phyloP scores from a whole-genome alignment of 768 basidiomycete genomes.

The Serpula lacrymans region DNA sequence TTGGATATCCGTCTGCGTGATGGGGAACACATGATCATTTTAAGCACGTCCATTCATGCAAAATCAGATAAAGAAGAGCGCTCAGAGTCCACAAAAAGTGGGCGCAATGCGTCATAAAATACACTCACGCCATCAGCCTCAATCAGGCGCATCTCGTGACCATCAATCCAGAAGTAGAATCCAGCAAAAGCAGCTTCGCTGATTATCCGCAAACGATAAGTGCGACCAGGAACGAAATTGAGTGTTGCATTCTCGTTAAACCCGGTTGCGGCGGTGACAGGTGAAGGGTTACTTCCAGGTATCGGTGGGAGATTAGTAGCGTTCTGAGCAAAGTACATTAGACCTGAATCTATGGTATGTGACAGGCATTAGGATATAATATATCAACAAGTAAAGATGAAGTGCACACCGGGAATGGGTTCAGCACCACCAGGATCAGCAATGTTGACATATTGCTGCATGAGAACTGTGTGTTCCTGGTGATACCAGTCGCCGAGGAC shows the following conservation, averaged over 20 bases:
- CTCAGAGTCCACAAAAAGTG: background rate
- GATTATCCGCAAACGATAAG: conserved; percentile 78
- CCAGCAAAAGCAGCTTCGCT: conserved; percentile 70
- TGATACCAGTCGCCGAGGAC: conserved; percentile 89
- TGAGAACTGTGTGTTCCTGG: conserved; percentile 55
- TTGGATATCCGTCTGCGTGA: conserved; percentile 73
- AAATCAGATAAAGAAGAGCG: background rate
- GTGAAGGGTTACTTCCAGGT: conserved; percentile 36
- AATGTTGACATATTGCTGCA: conserved; percentile 63
- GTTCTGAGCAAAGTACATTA: conserved; percentile 78
- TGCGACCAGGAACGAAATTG: conserved; percentile 75
- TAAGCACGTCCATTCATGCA: too few species aligned
- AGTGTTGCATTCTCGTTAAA: conserved; percentile 82
- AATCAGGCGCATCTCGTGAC: conserved; percentile 66
- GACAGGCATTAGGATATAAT: background rate
- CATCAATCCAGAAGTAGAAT: conserved; percentile 82
- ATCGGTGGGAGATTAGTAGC: conserved; percentile 60
- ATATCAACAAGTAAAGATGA: background rate
- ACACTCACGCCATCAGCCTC: conserved; percentile 1
- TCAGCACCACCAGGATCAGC: conserved; percentile 82
- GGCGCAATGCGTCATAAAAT: too few species aligned
- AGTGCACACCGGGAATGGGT: conserved; percentile 66
- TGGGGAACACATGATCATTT: too few species aligned
- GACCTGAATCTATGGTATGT: conserved; percentile 52
- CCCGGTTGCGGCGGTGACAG: conserved; percentile 51